Conservation (phyloP, 1,284 basidiomycete genomes). For the Cutaneotrichosporon arboriforme region DNA sequence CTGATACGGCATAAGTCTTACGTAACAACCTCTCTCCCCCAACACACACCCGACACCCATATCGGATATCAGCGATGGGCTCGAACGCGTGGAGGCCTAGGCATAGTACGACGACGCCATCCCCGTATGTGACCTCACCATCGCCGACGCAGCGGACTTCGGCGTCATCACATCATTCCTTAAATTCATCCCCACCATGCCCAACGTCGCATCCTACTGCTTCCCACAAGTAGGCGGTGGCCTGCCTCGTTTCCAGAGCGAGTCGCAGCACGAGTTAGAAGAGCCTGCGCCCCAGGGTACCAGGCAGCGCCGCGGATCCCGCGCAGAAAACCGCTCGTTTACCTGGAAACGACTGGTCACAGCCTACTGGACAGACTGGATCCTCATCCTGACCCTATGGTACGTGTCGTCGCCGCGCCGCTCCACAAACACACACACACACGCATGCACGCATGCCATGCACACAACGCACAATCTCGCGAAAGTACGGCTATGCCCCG, state of each 20-base stretch:
- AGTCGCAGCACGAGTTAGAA: neutral
- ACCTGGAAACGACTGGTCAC: slow-evolving; percentile 15
- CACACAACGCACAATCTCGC: too few relatives aligned
- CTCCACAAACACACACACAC: neutral
- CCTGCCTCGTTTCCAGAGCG: neutral
- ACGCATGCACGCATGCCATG: neutral
- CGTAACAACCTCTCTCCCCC: too few relatives aligned
- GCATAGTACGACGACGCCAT: too few relatives aligned
- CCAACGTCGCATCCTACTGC: neutral
- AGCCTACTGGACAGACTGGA: slow-evolving; percentile 52
- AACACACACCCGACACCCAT: too few relatives aligned
- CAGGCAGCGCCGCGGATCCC: slow-evolving; percentile 16
- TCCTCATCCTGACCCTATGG: slow-evolving; percentile 64
- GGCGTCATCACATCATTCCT: slow-evolving; percentile 18
- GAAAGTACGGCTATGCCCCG: neutral
- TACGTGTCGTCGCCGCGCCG: slow-evolving; percentile 48
- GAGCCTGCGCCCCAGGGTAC: neutral
- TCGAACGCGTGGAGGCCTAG: too few relatives aligned
- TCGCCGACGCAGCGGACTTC: slow-evolving; percentile 17
- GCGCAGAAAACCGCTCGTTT: slow-evolving; percentile 7
- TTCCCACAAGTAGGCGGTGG: neutral
- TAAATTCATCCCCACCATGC: neutral
- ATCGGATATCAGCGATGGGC: too few relatives aligned
- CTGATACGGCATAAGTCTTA: too few relatives aligned
- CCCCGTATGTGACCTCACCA: neutral